phyloP scores from a whole-genome alignment of 306 rosid species.

The Trifolium pratense region DNA sequence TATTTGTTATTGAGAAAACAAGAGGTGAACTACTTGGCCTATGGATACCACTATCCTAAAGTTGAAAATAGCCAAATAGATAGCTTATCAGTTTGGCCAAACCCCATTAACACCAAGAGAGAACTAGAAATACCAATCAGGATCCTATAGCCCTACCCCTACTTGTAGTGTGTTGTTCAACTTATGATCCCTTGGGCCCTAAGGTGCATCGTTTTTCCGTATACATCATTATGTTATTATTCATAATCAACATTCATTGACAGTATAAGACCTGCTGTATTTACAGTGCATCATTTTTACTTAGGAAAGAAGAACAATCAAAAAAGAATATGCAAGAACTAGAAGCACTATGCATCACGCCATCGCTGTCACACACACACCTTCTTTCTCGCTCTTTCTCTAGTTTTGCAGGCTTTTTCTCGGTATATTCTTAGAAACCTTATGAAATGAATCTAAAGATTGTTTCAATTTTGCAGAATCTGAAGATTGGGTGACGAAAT shows the following conservation, averaged over 20 bases:
- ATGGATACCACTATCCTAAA: slow-evolving; percentile 6
- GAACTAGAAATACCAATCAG: slow-evolving; percentile 1
- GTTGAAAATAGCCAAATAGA: not conserved
- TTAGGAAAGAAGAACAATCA: too few species aligned
- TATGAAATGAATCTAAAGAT: too few species aligned
- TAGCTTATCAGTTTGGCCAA: not conserved
- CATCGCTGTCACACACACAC: too few species aligned
- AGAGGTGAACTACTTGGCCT: not conserved
- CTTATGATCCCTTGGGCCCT: not conserved
- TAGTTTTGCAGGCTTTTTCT: too few species aligned
- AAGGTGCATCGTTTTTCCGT: not conserved
- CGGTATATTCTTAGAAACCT: too few species aligned
- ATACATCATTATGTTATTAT: not conserved
- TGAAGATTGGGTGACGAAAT: too few species aligned
- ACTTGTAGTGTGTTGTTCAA: not conserved
- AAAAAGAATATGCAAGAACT: too few species aligned
- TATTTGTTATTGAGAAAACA: not conserved
- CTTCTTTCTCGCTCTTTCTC: too few species aligned
- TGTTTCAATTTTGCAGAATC: too few species aligned
- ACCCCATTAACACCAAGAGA: not conserved
- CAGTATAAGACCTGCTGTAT: not conserved
- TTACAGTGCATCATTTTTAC: too few species aligned
- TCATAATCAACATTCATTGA: not conserved
- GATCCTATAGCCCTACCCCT: not conserved
- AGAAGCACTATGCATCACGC: too few species aligned